Evolutionary conservation across 2,329 filamentous ascomycete species (phyloP).

Genomic region (Sporothrix brunneoviolacea): DNA sequence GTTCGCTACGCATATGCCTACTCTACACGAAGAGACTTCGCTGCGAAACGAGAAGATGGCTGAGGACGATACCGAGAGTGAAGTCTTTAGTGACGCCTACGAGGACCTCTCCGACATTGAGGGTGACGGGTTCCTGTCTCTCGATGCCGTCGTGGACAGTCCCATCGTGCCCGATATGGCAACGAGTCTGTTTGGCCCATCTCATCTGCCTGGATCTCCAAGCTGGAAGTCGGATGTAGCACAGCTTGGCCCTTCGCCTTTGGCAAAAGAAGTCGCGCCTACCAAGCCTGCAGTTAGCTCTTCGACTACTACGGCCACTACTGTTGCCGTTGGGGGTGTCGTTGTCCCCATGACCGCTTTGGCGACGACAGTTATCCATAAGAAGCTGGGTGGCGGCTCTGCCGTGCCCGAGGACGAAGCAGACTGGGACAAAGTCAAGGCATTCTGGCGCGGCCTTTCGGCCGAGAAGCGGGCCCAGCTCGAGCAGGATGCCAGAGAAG

Average conservation of each 20-base stretch:
- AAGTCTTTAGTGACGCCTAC: conserved; percentile 69
- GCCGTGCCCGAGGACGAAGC: conserved; percentile 16
- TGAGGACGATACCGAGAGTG: conserved; percentile 24
- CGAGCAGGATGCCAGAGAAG: conserved; percentile 50
- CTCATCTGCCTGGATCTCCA: neutral
- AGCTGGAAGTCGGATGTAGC: neutral
- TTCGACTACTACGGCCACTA: neutral
- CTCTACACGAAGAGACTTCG: conserved; percentile 28
- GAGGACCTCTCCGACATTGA: conserved; percentile 64
- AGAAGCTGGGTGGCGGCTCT: neutral
- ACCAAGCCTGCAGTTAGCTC: neutral
- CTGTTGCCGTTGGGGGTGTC: neutral
- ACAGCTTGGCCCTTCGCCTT: neutral
- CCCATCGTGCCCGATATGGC: conserved; percentile 33
- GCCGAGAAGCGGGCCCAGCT: conserved; percentile 56
- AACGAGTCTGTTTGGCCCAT: conserved; percentile 7
- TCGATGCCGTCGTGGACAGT: conserved; percentile 64
- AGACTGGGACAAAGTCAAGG: conserved; percentile 63
- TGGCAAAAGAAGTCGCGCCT: neutral
- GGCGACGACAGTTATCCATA: neutral
- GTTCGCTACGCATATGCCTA: conserved; percentile 20
- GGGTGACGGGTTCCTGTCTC: conserved; percentile 61
- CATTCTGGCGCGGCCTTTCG: conserved; percentile 63
- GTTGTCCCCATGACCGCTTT: neutral
- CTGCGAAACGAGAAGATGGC: conserved; percentile 10